Percentiles rank a stretch among this genome's conserved stretches.
phyloP scores from a whole-genome alignment of 2,329 filamentous ascomycete genomes.

The Xylariaceae sp. region DNA sequence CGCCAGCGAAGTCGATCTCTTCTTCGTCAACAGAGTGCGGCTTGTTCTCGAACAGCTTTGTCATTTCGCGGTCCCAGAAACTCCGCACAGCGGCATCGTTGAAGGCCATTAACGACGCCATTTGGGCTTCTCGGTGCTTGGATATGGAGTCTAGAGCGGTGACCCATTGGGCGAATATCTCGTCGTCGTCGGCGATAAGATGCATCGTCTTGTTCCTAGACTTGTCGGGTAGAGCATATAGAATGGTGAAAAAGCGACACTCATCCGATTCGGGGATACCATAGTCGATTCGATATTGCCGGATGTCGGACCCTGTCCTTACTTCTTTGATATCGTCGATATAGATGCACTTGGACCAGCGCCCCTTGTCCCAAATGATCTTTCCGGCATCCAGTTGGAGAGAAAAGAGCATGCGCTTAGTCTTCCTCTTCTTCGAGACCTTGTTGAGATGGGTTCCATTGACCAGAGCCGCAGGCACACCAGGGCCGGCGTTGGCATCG shows the following conservation, averaged over 20 bases:
- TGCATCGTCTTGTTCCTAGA: conserved; percentile 83
- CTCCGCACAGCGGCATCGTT: conserved; percentile 72
- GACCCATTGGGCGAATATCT: conserved; percentile 72
- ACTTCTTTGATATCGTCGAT: conserved; percentile 95
- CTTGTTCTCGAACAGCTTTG: conserved; percentile 52
- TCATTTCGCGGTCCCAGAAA: conserved; percentile 84
- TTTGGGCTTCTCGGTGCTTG: conserved; percentile 78
- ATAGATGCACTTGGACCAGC: conserved; percentile 77
- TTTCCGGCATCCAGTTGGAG: conserved; percentile 79
- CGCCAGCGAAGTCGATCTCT: conserved; percentile 66
- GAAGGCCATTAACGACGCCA: conserved; percentile 82
- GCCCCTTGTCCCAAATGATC: conserved; percentile 76
- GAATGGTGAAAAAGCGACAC: conserved; percentile 77
- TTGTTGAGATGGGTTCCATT: conserved; percentile 74
- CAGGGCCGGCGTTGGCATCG: conserved; percentile 52
- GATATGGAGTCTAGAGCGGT: conserved; percentile 76
- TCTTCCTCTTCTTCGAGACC: conserved; percentile 72
- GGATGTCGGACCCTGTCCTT: conserved; percentile 71
- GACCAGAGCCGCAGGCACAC: conserved; percentile 69
- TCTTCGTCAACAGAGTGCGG: conserved; percentile 51
- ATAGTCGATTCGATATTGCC: conserved; percentile 83
- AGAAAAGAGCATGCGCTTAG: conserved; percentile 61
- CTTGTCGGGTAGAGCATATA: conserved; percentile 73
- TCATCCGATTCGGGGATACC: conserved; percentile 61
- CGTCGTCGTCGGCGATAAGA: conserved; percentile 68